Evolutionary conservation across 495 filamentous ascomycete species (phyloP).

Genomic region (Podospora tetraspora): DNA sequence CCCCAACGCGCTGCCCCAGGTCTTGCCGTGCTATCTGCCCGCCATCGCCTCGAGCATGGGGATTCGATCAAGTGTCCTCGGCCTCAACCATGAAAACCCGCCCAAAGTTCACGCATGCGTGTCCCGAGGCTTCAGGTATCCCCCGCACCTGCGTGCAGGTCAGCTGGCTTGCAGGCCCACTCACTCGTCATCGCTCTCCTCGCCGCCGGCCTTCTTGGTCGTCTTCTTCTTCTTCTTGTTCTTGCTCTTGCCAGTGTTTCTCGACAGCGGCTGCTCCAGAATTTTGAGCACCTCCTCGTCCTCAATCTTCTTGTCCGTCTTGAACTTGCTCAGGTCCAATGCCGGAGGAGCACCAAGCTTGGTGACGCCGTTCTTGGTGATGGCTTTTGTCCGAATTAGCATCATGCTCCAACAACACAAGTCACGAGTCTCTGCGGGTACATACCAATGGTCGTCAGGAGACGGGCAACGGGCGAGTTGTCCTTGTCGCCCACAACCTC

Average conservation of each 20-base stretch:
- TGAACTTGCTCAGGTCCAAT: slow-evolving; percentile 69
- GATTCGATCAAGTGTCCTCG: not conserved
- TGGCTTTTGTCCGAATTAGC: slow-evolving; percentile 52
- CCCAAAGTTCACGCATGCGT: not conserved
- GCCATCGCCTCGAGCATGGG: not conserved
- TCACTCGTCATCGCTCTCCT: slow-evolving; percentile 41
- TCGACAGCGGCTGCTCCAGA: slow-evolving; percentile 75
- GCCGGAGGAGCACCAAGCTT: slow-evolving; percentile 71
- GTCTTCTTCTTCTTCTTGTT: slow-evolving; percentile 79
- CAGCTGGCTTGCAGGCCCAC: slow-evolving; percentile 1
- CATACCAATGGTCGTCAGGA: slow-evolving; percentile 89
- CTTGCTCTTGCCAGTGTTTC: slow-evolving; percentile 78
- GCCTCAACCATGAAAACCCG: not conserved
- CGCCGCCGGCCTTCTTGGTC: slow-evolving; percentile 56
- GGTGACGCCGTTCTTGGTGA: slow-evolving; percentile 94
- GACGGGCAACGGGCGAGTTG: slow-evolving; percentile 69
- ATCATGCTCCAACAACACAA: not conserved
- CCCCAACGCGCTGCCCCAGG: not conserved
- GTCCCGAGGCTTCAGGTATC: not conserved
- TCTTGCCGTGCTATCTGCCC: not conserved
- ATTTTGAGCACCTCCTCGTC: slow-evolving; percentile 94
- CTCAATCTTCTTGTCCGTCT: slow-evolving; percentile 95
- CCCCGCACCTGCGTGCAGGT: slow-evolving; percentile 1
- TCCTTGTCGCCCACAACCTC: slow-evolving; percentile 94
- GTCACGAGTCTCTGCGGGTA: not conserved